Base-by-base conservation (phyloP, 2,329 filamentous ascomycete genomes). In the Ceratocystis colombiana region DNA sequence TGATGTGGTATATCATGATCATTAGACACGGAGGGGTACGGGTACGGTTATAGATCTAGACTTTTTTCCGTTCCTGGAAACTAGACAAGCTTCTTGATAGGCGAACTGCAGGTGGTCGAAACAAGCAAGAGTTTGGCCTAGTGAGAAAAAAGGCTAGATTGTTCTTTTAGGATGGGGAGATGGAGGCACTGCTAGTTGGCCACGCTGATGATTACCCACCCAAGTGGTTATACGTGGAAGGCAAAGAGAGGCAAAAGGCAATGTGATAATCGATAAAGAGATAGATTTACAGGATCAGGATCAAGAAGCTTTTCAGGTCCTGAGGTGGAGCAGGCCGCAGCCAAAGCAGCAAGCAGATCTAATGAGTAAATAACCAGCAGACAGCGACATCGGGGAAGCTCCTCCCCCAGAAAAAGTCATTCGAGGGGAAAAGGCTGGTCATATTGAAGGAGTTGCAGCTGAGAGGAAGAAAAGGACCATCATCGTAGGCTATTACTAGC, bases 231-330 rank as follows among this genome's bases (percentile, higher is more conserved):
- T 22, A 62, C 22, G 53, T 15, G 46, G 22, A 30, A 46, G 48
- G 28, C 46, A 55, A 44, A 17, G n/a, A 7, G n/a, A 50, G 22
- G 12, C 37, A 50, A 50, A 48, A 50, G 48, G 48, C 20, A 25
- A 22, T 1, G 48, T 22, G 48, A 50, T 25, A 20, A 50, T 50
- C 20, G 20, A 25, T 55, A 28, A 48, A 20, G 12, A 57, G 61
- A n/a, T 22, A 28, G 63, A 55, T 45, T 37, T 41, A 55, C 33
- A 64, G 63, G 63, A 64, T 64, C 63, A 64, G 63, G 63, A 64
- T 53, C 63, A 64, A 64, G 63, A 64, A 64, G 63, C 63, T 59
- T 64, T 57, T 64, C 63, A 55, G 48, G 48, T 41, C 48, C 63
- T 44, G 41, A 46, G 22, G 61, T 62, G 53, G 53, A 63, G 61